These are phyloP conservation scores for Plasmodium ovale DNA, from an alignment of 169 alveolate genomes.

Conservation along the genomic window DNA sequence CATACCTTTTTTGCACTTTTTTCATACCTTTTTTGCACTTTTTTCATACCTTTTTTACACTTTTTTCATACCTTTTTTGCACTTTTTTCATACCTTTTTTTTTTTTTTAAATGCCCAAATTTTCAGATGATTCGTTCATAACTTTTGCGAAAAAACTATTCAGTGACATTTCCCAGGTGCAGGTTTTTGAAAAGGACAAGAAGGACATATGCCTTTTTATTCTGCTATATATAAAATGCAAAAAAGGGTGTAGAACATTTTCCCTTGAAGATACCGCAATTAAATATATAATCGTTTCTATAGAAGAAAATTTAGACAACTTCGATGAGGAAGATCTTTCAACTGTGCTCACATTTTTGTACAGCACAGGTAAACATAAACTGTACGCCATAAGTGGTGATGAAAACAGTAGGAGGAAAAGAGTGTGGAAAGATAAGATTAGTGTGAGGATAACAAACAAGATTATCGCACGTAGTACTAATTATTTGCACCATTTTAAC, in stretches of 20 bases:
- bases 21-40: no score
- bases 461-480: constrained; percentile 30
- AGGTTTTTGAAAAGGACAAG: constrained; percentile 1
- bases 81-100: no score
- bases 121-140: constrained; percentile 32
- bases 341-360: constrained; percentile 47
- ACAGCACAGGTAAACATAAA: constrained; percentile 36
- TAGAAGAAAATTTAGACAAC: constrained; percentile 46
- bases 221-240: constrained; percentile 37
- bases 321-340: constrained; percentile 67
- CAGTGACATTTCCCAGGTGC: constrained; percentile 7
- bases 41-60: no score
- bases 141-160: constrained; percentile 29
- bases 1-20: no score
- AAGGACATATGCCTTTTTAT: constrained; percentile 49
- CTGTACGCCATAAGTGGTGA: no score
- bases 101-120: neutral
- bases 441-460: constrained; percentile 9
- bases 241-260: constrained; percentile 48
- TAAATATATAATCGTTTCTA: constrained; percentile 21
- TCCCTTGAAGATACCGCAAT: constrained; percentile 14
- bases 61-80: no score
- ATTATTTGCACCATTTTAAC: constrained; percentile 56
- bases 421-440: constrained; percentile 7
- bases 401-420: constrained; percentile 7